Base-by-base conservation (phyloP, 345 rosid species). In the Angophora floribunda region DNA sequence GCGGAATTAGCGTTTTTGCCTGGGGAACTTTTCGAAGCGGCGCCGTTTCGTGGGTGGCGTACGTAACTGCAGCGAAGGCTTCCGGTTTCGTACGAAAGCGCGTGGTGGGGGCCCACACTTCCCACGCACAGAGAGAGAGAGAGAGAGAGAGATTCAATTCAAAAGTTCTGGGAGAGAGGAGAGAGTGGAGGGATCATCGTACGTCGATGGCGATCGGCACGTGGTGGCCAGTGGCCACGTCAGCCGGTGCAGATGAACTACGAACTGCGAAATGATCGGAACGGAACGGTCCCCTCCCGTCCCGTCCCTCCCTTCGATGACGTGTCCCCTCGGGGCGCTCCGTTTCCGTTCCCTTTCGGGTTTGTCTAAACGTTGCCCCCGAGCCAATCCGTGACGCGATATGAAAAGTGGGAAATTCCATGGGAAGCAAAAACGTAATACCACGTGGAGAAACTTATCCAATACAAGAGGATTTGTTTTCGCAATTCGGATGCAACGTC, bases 391-490 rank as follows among this genome's bases (percentile, higher is more conserved):
- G 61, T 28, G 28, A 55, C 61, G 61, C 61, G 61, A 1, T 55
- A 55, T 36, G 41, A 36, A 36, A 36, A 36, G 41, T 36, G 61
- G 78, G 78, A 15, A 30, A 15, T 30, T 32, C 30, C 16, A 14
- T 30, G 41, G 78, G 61, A 22, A 55, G 61, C 61, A 14, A 9
- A 15, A 30, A 30, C 17, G 44, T 36, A 15, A 32, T 7, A 30
- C 30, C 79, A 67, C 44, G 79, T 32, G 79, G 79, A 19, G 36
- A 9, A 4, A 32, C 79, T 67, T 67, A 16, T 67, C 45, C 45
- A 0, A 0, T 0, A 32, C 44, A 22, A 7, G 79, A 4, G 16
- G 4, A 2, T 55, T 55, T 22, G 4, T 32, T 22, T 41, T 7
- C 79, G 6, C 79, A 17, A 67, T 67, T 4, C 6, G 22, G 15